Base-by-base conservation (phyloP, 192 early-diverging fungal species). In the Podila minutissima region DNA sequence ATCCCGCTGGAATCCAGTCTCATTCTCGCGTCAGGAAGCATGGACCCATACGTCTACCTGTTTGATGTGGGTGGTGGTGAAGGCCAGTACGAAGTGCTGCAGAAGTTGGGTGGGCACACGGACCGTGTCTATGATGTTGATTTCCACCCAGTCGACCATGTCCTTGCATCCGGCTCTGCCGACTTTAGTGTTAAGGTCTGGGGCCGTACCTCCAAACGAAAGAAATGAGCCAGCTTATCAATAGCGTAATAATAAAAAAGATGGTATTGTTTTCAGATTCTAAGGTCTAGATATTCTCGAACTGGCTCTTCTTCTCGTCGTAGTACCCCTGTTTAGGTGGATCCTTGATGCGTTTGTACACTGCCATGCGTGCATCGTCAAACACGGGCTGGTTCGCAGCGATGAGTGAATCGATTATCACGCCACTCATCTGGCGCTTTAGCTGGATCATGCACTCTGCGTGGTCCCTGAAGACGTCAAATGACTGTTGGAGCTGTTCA, bases 81-180 rank as follows among this genome's bases (percentile, higher is more conserved):
- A 74, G 85, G 86, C 19, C 83, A 86, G 7, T 85, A 85, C 38
- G 87, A 90, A n/a, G 64, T 88, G n/a, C 81, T 90, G 46, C 97
- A 98, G 74, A 84, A 92, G 53, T 83, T 97, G 50, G 94, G 96
- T 82, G 97, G 97, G 7, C 97, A 98, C 67, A 94, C 95, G 15
- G 96, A 97, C 69, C 87, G 95, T 57, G 97, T 98, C 3, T 98
- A 98, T 84, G 92, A 94, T 1, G 94, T 95, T 20, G 90, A 94
- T 46, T 97, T 96, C 58, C 96, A 97, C 77, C 95, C 96, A 8
- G 86, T 88, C 3, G 95, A 98, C 69, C 92, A 95, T 37, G 91
- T 93, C 15, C 77, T 96, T 29, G 93, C 92, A 5, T 93, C 88
- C 13, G 93, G 95, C 62, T 95, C 94, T n/a, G 94, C 95, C 20